phyloP scores from a whole-genome alignment of 169 alveolate species.

The Plasmodium adleri region DNA sequence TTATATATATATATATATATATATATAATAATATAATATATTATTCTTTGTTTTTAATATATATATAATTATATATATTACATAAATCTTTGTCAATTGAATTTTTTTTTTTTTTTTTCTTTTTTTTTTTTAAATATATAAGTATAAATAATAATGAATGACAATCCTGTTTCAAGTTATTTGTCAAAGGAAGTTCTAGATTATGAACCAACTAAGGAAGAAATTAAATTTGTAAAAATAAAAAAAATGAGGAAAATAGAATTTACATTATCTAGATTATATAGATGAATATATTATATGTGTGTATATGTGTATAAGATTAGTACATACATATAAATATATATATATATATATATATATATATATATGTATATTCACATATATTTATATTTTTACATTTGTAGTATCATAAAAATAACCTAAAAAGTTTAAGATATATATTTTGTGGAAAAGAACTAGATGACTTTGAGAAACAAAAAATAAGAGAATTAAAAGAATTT shows the following conservation, averaged over 20 bases:
- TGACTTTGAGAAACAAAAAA: slow-evolving; percentile 80
- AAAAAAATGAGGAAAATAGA: neutral
- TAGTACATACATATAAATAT: neutral
- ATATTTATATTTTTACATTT: too few relatives aligned
- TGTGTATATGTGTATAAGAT: neutral
- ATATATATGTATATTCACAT: neutral
- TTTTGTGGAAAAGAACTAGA: slow-evolving; percentile 80
- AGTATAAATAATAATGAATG: slow-evolving; percentile 6
- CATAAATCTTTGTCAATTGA: too few relatives aligned
- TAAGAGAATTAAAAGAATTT: slow-evolving; percentile 78
- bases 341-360: neutral
- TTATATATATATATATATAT: neutral
- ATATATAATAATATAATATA: too few relatives aligned
- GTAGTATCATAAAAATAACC: slow-evolving; percentile 77
- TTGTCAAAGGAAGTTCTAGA: slow-evolving; percentile 13
- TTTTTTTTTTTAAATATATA: neutral
- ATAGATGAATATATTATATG: neutral
- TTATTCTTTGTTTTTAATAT: neutral
- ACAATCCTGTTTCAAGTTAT: neutral
- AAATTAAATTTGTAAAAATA: slow-evolving; percentile 54
- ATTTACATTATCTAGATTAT: neutral
- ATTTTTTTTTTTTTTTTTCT: neutral
- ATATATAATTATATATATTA: too few relatives aligned
- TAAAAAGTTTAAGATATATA: slow-evolving; percentile 80
- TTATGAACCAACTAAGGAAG: slow-evolving; percentile 50